phyloP scores from a whole-genome alignment of 1,139 yeast genomes.

The Magnusiomyces suaveolens region DNA sequence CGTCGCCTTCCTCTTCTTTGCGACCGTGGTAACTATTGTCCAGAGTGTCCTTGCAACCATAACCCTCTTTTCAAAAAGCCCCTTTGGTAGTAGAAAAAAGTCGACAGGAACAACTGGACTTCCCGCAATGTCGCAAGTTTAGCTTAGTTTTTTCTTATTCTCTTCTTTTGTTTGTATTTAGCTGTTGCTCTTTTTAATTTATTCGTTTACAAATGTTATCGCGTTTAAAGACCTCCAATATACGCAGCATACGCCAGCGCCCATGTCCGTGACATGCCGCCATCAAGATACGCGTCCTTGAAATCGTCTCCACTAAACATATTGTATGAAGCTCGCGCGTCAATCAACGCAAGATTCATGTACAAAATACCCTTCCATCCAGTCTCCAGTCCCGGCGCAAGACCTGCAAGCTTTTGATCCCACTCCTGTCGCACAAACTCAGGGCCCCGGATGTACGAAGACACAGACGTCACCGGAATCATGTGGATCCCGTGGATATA shows the following conservation, averaged over 20 bases:
- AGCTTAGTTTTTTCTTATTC: neutral
- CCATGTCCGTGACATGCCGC: constrained; percentile 89
- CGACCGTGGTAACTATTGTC: constrained; percentile 66
- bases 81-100: constrained; percentile 49
- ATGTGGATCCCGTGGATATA: constrained; percentile 91
- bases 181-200: too few relatives aligned
- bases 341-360: constrained; percentile 61
- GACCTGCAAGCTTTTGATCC: constrained; percentile 41
- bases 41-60: constrained; percentile 54
- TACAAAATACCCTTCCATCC: constrained; percentile 84
- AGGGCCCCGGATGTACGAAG: constrained; percentile 62
- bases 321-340: constrained; percentile 51
- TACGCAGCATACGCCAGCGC: constrained; percentile 66
- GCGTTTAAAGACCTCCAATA: too few relatives aligned
- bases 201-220: too few relatives aligned
- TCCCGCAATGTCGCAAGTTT: constrained; percentile 41
- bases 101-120: constrained; percentile 66
- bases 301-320: constrained; percentile 55
- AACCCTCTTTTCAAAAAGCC: constrained; percentile 58
- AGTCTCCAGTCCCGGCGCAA: constrained; percentile 47
- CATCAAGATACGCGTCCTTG: constrained; percentile 50
- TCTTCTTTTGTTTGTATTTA: too few relatives aligned
- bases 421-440: constrained; percentile 69
- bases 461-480: constrained; percentile 75
- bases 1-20: constrained; percentile 81